Base-by-base conservation (phyloP, 352 stramenopile genomes). In the Phytophthora hybrid region DNA sequence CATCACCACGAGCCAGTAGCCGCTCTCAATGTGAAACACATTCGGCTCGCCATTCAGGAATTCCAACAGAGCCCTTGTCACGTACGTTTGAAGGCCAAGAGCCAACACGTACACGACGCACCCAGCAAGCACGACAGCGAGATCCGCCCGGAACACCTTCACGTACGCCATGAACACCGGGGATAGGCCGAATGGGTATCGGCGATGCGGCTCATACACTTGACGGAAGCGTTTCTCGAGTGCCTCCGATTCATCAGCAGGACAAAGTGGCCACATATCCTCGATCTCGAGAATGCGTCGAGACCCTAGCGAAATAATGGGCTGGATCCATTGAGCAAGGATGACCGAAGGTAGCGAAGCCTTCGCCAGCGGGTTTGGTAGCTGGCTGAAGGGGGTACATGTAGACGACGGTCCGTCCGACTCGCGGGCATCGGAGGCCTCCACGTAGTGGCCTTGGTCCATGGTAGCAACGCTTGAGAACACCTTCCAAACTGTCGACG, bases 331-430 rank as follows among this genome's bases (percentile, higher is more conserved):
- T 51, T 74, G 66, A 16, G 65, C 71, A 16, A 78, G 41, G 19
- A 78, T 34, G 18, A 74, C 3, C 10, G 65, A 78, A 18, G 52
- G 26, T 21, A 78, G 47, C 14, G 71, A 80, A 16, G 80, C 80
- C 8, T 18, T 69, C 8, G 60, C 66, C 49, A 87, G 65, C 51
- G 80, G 80, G 53, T 83, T 87, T 14, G 61, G 47, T 18, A 67
- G 37, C 55, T 73, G 46, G 29, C 64, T 77, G 56, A 73, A 63
- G 5, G 51, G 29, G 21, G n/a, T 19, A 59, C n/a, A n/a, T n/a
- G n/a, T 39, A 21, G 37, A 3, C 46, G 39, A 46, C 3, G 39
- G 4, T 18, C 13, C 13, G 1, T 5, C 46, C 13, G 69, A 29
- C 23, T 66, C 8, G n/a, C 10, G 18, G 47, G 56, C n/a, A 57